Evolutionary conservation across 768 basidiomycete genomes (phyloP), one percentile per base, ranked within the genome.

Genomic region (Austroboletus festivus): DNA sequence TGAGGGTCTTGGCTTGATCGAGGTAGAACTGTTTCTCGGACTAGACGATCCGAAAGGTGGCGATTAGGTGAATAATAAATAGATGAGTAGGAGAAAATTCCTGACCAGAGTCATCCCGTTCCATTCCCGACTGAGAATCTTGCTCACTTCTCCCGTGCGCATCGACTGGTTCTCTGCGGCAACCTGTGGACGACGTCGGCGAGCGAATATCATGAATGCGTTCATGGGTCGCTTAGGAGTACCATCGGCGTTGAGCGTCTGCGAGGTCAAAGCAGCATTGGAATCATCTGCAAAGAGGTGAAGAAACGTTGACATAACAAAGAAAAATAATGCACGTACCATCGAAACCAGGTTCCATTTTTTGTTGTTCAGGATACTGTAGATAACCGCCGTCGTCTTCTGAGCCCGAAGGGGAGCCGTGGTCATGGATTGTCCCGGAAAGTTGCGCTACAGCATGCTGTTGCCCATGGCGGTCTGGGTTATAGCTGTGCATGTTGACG

Each of bases 181-280:
- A 28, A 93, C 87, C 65, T 93, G 86, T 16, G 89, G 89, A 37
- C 89, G 73, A 48, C 89, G 77, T 44, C 84, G 78, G 20, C 89
- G 80, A 52, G 90, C 89, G 59, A 91, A 93, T 51, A 93, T 92
- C 89, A 93, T 92, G 73, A 93, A 93, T 19, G 89, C 89, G 65
- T 93, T 93, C 89, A 93, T 92, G 28, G 89, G 89, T 12, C 89
- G 82, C 64, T 91, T 91, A 21, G 89, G 89, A 40, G 89, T 91
- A 22, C 89, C 89, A 57, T 93, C 89, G 2, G 86, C 76, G 64
- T 93, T 93, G 48, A 92, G 77, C 13, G 86, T 83, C 67, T 92
- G 89, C 4, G 80, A 80, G 18, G 83, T 91, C 63, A 90, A 68
- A 2, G 83, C 70, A 41, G 61, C 53, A 53, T 73, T 68, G 21